Evolutionary conservation across 78 protist species (phyloP).

Genomic region (Capsaspora owczarzaki): DNA sequence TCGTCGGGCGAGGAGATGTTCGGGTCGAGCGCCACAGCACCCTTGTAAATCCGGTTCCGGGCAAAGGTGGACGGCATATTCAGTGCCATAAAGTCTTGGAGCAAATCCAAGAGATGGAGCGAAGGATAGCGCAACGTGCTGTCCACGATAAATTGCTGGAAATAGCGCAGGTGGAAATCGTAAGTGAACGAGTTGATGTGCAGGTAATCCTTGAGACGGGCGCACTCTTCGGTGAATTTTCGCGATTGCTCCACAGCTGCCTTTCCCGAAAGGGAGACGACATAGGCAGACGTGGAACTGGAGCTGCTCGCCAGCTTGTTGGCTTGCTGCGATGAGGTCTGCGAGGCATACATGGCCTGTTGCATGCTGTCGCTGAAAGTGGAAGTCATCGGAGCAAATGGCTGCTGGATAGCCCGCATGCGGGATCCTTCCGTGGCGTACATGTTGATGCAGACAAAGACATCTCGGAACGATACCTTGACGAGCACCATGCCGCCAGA

Average conservation of each 20-base stretch:
- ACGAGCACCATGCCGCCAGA: not conserved
- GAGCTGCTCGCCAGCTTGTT: not conserved
- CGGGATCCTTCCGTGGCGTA: not conserved
- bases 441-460: not conserved
- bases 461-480: not conserved
- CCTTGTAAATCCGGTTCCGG: not conserved
- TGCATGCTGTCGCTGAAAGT: not conserved
- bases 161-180: conserved; percentile 6
- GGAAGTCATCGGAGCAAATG: not conserved
- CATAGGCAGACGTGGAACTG: too few species aligned
- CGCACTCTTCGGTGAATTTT: not conserved
- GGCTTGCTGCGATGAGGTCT: not conserved
- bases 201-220: not conserved
- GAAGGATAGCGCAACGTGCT: not conserved
- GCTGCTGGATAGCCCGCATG: not conserved
- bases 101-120: not conserved
- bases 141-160: not conserved
- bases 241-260: not conserved
- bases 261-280: too few species aligned
- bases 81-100: not conserved
- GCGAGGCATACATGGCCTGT: not conserved
- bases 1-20: not conserved
- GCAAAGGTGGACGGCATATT: not conserved
- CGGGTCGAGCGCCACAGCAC: not conserved
- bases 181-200: not conserved